phyloP scores from a whole-genome alignment of 2,329 filamentous ascomycete genomes.

The Trichoderma sp. region DNA sequence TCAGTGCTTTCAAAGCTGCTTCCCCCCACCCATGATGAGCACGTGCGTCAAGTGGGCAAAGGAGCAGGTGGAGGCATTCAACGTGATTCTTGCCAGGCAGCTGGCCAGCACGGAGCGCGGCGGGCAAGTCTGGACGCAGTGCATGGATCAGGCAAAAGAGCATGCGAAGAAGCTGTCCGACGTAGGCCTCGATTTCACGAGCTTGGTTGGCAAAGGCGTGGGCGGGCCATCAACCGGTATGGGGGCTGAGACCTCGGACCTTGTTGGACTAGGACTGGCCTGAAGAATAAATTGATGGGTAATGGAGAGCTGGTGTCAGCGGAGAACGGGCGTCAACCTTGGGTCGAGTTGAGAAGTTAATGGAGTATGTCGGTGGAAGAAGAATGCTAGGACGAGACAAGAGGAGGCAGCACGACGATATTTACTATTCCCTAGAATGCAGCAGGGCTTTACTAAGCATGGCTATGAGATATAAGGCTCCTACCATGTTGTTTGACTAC shows the following conservation, averaged over 20 bases:
- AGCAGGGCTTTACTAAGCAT: not conserved
- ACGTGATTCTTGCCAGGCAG: slow-evolving; percentile 75
- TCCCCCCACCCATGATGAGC: slow-evolving; percentile 82
- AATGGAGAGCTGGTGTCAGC: not conserved
- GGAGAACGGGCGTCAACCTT: not conserved
- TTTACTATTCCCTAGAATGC: not conserved
- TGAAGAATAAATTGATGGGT: not conserved
- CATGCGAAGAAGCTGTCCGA: slow-evolving; percentile 78
- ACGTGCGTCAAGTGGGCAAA: slow-evolving; percentile 99
- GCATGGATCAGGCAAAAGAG: slow-evolving; percentile 74
- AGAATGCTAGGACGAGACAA: not conserved
- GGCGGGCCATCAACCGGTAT: slow-evolving; percentile 28
- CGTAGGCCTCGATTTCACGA: slow-evolving; percentile 85
- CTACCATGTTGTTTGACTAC: not conserved
- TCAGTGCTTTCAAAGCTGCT: slow-evolving; percentile 80
- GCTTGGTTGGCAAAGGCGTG: slow-evolving; percentile 66
- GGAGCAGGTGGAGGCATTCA: slow-evolving; percentile 88
- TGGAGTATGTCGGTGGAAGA: not conserved
- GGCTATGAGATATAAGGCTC: not conserved
- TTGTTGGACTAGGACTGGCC: slow-evolving; percentile 32
- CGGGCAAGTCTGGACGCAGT: slow-evolving; percentile 75
- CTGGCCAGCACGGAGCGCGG: slow-evolving; percentile 78
- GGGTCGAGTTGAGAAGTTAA: not conserved
- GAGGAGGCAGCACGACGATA: not conserved
- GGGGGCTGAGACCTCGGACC: slow-evolving; percentile 13